Conservation (phyloP, 1,284 basidiomycete species). For the Fomitopsis pinicola region DNA sequence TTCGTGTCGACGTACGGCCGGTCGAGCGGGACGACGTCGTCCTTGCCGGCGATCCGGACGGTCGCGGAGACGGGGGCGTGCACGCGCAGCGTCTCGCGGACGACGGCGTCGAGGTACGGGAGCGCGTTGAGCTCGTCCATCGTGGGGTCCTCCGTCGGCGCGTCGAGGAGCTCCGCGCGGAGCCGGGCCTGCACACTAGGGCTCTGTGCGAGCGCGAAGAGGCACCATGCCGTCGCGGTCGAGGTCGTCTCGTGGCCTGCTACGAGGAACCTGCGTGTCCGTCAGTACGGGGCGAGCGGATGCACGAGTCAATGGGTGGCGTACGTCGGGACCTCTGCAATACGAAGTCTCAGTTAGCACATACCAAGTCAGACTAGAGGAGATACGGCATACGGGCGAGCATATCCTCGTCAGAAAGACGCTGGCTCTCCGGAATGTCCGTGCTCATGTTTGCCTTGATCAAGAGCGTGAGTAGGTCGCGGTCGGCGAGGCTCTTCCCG, state of each 20-base stretch:
- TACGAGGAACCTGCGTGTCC: slow-evolving; percentile 38
- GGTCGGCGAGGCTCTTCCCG: slow-evolving; percentile 10
- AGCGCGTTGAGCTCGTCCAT: slow-evolving; percentile 60
- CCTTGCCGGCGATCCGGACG: slow-evolving; percentile 45
- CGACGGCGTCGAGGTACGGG: slow-evolving; percentile 62
- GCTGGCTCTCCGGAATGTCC: slow-evolving; percentile 38
- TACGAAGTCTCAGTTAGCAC: background rate
- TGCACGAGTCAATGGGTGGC: background rate
- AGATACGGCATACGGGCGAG: slow-evolving; percentile 41
- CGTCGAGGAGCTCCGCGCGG: slow-evolving; percentile 56
- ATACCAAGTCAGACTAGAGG: slow-evolving; percentile 1
- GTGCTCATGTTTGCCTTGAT: slow-evolving; percentile 46
- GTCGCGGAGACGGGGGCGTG: slow-evolving; percentile 58
- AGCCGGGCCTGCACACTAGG: slow-evolving; percentile 61
- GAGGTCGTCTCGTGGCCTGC: slow-evolving; percentile 74
- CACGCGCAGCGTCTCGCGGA: slow-evolving; percentile 70
- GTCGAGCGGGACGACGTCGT: slow-evolving; percentile 39
- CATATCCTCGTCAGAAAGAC: slow-evolving; percentile 51
- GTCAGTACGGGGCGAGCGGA: background rate
- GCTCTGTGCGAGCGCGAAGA: slow-evolving; percentile 58
- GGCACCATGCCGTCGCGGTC: slow-evolving; percentile 47
- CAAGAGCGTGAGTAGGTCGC: slow-evolving; percentile 30
- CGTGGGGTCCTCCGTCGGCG: slow-evolving; percentile 32
- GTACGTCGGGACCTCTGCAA: slow-evolving; percentile 14
- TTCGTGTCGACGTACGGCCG: slow-evolving; percentile 23